phyloP scores from a whole-genome alignment of 2,329 filamentous ascomycete genomes.

The Akanthomyces lecanii region DNA sequence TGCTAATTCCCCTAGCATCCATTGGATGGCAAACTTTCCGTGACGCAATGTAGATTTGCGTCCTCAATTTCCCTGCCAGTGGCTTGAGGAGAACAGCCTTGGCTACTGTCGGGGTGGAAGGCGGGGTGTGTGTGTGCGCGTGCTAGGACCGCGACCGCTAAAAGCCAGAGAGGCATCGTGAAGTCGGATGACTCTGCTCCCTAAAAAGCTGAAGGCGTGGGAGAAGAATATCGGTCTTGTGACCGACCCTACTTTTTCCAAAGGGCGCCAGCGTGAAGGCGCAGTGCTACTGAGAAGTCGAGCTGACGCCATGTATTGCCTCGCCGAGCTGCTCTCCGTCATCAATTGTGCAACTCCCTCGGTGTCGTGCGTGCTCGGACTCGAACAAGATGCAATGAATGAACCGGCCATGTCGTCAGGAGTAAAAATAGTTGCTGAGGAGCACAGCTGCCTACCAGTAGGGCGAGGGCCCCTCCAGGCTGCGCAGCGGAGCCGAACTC shows the following conservation, averaged over 20 bases:
- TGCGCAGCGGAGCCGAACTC: slow-evolving; percentile 5
- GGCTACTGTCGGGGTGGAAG: too few species aligned
- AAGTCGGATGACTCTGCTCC: background rate
- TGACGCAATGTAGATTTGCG: background rate
- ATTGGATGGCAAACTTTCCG: background rate
- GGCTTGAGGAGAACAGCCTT: background rate
- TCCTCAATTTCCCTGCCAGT: background rate
- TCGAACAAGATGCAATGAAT: background rate
- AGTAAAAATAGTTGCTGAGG: too few species aligned
- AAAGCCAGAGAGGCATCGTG: slow-evolving; percentile 1
- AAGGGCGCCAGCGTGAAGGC: background rate
- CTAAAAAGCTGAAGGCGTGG: background rate
- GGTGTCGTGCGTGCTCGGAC: background rate
- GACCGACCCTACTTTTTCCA: background rate
- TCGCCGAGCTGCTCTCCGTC: slow-evolving; percentile 7
- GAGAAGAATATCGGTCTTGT: slow-evolving; percentile 6
- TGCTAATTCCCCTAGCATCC: background rate
- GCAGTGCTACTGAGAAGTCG: background rate
- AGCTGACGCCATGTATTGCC: slow-evolving; percentile 10
- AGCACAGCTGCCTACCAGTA: too few species aligned
- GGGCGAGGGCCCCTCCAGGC: background rate
- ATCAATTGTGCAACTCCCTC: background rate
- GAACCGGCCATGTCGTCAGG: background rate
- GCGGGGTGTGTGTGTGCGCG: background rate
- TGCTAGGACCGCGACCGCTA: background rate